These are phyloP conservation scores for Ogataea polymorpha DNA, from an alignment of 805 yeast genomes.

Conservation along the genomic window DNA sequence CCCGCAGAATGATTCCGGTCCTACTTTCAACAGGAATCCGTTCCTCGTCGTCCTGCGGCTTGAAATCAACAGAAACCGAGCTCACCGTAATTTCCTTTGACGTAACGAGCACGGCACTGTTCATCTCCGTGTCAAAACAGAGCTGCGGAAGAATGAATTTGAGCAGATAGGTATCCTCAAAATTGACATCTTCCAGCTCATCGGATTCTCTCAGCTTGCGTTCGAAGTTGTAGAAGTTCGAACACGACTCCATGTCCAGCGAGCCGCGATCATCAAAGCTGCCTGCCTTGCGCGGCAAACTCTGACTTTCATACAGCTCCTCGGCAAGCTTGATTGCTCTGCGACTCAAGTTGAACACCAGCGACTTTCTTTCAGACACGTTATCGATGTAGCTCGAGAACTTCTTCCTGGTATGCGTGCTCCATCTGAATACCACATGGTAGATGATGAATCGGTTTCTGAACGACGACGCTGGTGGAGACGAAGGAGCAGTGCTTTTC, in stretches of 20 bases:
- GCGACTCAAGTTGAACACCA: constrained; percentile 30
- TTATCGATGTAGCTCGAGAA: constrained; percentile 52
- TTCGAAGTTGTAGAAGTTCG: constrained; percentile 46
- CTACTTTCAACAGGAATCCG: constrained; percentile 51
- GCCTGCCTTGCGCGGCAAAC: constrained; percentile 4
- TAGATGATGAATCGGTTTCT: constrained; percentile 74
- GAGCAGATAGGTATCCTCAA: constrained; percentile 44
- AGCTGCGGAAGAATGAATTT: constrained; percentile 83
- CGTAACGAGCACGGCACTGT: constrained; percentile 48
- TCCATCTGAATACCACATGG: constrained; percentile 75
- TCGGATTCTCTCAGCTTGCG: constrained; percentile 41
- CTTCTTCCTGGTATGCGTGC: constrained; percentile 59
- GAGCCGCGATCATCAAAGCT: constrained; percentile 10
- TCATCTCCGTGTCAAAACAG: constrained; percentile 47
- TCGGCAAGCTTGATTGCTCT: constrained; percentile 32
- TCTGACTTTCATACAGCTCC: constrained; percentile 20
- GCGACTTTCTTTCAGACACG: constrained; percentile 25
- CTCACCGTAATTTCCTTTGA: constrained; percentile 60
- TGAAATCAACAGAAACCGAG: constrained; percentile 42
- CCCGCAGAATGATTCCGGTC: constrained; percentile 52
- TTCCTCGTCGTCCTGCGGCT: constrained; percentile 38
- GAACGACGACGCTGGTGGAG: constrained; percentile 34
- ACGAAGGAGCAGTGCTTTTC: constrained; percentile 12
- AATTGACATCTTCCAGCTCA: constrained; percentile 18
- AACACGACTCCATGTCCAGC: constrained; percentile 11